Conservation (phyloP, 768 basidiomycete genomes). For the Serendipita vermifera region DNA sequence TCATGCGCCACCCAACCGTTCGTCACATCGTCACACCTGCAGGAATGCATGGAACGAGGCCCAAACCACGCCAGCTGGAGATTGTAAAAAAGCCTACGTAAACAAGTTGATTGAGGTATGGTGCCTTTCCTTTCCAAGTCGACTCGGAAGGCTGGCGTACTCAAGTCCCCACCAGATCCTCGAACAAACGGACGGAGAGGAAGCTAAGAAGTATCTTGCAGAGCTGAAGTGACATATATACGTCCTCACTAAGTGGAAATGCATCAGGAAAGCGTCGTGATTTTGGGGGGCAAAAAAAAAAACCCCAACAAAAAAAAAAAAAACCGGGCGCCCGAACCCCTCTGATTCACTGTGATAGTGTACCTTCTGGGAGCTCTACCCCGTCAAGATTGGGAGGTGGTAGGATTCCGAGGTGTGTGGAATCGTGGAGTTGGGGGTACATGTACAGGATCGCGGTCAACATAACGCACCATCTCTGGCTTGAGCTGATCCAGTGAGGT, state of each 20-base stretch:
- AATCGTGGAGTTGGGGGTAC: constrained; percentile 5
- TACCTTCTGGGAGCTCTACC: too few species aligned
- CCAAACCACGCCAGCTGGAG: constrained; percentile 61
- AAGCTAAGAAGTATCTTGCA: constrained; percentile 40
- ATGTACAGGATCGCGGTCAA: constrained; percentile 6
- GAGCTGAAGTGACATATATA: constrained; percentile 38
- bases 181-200: constrained; percentile 35
- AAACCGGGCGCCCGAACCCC: too few species aligned
- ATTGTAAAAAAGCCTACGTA: constrained; percentile 62
- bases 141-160: constrained; percentile 9
- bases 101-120: constrained; percentile 54
- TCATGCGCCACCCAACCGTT: constrained; percentile 10
- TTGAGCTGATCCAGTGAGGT: constrained; percentile 28
- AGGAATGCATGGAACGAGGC: constrained; percentile 81
- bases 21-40: constrained; percentile 13
- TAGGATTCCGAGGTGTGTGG: background rate
- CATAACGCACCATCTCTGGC: constrained; percentile 27
- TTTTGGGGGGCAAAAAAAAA: too few species aligned
- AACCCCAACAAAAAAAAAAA: too few species aligned
- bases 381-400: too few species aligned
- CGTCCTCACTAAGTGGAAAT: too few species aligned
- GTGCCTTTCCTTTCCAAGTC: constrained; percentile 17
- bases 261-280: too few species aligned
- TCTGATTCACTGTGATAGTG: too few species aligned
- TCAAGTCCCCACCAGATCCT: constrained; percentile 37